phyloP scores from a whole-genome alignment of 2,329 filamentous ascomycete genomes.

The Tolypocladium inflatum region DNA sequence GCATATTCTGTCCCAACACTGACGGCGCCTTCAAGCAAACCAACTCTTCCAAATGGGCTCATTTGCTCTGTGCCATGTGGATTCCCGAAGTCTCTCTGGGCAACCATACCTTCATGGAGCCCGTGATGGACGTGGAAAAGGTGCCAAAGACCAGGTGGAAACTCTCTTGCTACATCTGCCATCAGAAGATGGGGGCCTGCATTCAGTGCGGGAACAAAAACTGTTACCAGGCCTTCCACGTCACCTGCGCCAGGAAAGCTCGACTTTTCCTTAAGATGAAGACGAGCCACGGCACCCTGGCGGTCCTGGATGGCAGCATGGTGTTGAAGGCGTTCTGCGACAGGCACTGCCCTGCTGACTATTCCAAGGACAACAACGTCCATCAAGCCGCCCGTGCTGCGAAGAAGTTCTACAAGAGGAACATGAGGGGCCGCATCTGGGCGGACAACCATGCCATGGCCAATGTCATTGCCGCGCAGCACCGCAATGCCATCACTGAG shows the following conservation, averaged over 20 bases:
- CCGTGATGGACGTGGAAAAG: slow-evolving; percentile 95
- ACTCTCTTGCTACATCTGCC: slow-evolving; percentile 89
- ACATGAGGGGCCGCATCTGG: slow-evolving; percentile 86
- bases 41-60: slow-evolving; percentile 91
- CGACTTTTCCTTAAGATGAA: slow-evolving; percentile 95
- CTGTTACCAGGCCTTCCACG: slow-evolving; percentile 94
- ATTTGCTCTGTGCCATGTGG: slow-evolving; percentile 95
- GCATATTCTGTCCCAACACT: slow-evolving; percentile 96
- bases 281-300: slow-evolving; percentile 69
- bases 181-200: slow-evolving; percentile 94
- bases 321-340: slow-evolving; percentile 93
- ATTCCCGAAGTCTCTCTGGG: slow-evolving; percentile 94
- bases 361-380: slow-evolving; percentile 77
- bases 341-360: slow-evolving; percentile 85
- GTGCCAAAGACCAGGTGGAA: slow-evolving; percentile 93
- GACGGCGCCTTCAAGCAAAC: slow-evolving; percentile 99
- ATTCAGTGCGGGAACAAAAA: slow-evolving; percentile 98
- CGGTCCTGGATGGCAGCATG: slow-evolving; percentile 68
- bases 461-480: slow-evolving; percentile 66
- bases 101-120: slow-evolving; percentile 96
- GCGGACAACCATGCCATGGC: slow-evolving; percentile 82
- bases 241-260: slow-evolving; percentile 85
- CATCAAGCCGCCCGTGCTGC: slow-evolving; percentile 72
- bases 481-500: slow-evolving; percentile 52
- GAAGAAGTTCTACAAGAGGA: slow-evolving; percentile 79